Evolutionary conservation across 305 asterid species (phyloP).

Genomic region (Fraxinus greggii): DNA sequence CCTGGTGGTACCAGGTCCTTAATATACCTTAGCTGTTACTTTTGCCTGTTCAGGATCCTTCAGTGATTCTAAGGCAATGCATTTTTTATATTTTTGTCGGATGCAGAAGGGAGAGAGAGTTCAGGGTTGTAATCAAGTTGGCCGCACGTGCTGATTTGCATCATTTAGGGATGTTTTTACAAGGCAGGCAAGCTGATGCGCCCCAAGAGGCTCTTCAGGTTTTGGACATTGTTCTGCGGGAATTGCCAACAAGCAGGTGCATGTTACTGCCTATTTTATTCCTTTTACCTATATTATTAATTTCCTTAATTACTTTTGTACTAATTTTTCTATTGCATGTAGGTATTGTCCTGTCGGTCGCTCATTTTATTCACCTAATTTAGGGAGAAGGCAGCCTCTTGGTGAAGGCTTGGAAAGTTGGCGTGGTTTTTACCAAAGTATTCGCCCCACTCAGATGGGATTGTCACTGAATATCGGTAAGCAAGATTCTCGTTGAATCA

Average conservation of each 20-base stretch:
- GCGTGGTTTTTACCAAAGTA: constrained; percentile 98
- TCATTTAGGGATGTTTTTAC: constrained; percentile 84
- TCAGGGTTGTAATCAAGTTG: constrained; percentile 79
- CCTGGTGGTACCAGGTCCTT: constrained; percentile 58
- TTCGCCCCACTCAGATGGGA: constrained; percentile 99
- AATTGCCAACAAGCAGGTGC: constrained; percentile 77
- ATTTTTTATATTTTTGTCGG: constrained; percentile 8
- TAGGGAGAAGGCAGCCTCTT: constrained; percentile 82
- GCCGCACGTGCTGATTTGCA: constrained; percentile 98
- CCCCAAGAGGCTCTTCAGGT: constrained; percentile 99
- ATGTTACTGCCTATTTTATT: not conserved
- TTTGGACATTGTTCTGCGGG: constrained; percentile 91
- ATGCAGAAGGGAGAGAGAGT: constrained; percentile 79
- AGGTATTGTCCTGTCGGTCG: constrained; percentile 89
- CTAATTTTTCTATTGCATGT: constrained; percentile 11
- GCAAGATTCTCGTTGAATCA: not conserved
- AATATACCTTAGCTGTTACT: not conserved
- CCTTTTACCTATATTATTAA: not conserved
- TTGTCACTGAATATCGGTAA: constrained; percentile 87
- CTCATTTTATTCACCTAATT: constrained; percentile 76
- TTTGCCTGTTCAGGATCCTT: not conserved
- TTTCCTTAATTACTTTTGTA: not conserved
- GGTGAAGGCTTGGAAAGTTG: constrained; percentile 98
- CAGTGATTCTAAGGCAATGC: not conserved
- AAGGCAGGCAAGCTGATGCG: constrained; percentile 93